Evolutionary conservation across 2,329 filamentous ascomycete genomes (phyloP), one percentile per base, ranked within the genome.

Genomic region (Nemania diffusa): DNA sequence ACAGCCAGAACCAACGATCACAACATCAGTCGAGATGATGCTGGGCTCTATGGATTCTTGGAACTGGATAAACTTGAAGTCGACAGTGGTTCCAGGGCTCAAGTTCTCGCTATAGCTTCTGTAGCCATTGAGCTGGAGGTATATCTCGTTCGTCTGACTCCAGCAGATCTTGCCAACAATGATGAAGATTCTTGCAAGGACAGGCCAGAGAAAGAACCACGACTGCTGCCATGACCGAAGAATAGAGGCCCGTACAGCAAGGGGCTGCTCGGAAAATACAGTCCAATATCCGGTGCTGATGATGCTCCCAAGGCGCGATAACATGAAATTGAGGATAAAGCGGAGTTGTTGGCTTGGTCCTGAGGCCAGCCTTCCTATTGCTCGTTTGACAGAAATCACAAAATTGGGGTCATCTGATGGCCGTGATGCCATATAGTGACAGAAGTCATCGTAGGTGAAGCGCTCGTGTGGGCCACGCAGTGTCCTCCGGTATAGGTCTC

Each of bases 1-100:
- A 73, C 92, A 97, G 29, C 94, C 94, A 42, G 92, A 96, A 2
- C 94, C 94, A 22, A 97, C 85, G 65, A 97, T 89, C 46, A 97
- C 88, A 0, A 97, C 55, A n/a, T 64, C 56, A 3, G 62, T 59
- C 5, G 55, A 6, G 26, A 64, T 48, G 2, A 34, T 0, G 13
- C n/a, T 20, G 13, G 56, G 46, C 46, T 64, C 48, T 4, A 40
- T 8, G 2, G 62, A 64, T 15, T 64, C 55, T 44, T 51, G 20
- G 32, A 64, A 64, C 34, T 64, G 62, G 22, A 64, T 26, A 20
- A 64, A 64, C 5, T 64, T 46, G 46, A 52, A 64, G 27, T 64
- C 34, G 3, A 57, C 6, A 13, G 62, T 22, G 20, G 46, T n/a
- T 3, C 55, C 48, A 1, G 55, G 34, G 3, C 26, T 17, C 22